Base-by-base conservation (phyloP, 768 basidiomycete genomes). In the Tricholoma sp. region DNA sequence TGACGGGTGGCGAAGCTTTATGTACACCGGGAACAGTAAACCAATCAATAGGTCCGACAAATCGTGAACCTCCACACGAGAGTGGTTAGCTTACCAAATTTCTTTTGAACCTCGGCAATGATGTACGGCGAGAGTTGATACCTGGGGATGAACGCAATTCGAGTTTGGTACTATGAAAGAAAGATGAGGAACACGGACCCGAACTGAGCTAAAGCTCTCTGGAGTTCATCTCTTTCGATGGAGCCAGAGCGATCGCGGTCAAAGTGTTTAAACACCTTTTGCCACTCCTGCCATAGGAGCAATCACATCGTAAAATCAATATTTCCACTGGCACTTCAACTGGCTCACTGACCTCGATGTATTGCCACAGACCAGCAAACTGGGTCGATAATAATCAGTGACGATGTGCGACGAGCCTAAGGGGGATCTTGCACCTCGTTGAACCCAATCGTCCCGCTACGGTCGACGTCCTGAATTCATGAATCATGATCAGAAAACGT, bases 181-280 rank as follows among this genome's bases (percentile, higher is more conserved):
- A 24, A 6, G 9, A 27, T 32, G 32, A 34, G 31, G 19, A 49
- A 32, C 22, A 66, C 74, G 46, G 34, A 85, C 75, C 91, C 92
- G 66, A 94, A 92, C 67, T 86, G 88, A 11, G 67, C 61, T 27
- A 94, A 79, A 0, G 91, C 92, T 10, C 83, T 77, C 2, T 74
- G 72, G 5, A 94, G 77, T 72, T 94, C 92, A 16, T 61, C 54
- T 7, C 75, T 76, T 56, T 93, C 89, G 70, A 94, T 93, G 31
- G 83, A 79, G 22, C 91, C 92, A 11, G 88, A 90, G 52, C 79
- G 82, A 67, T 94, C 92, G n/a, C 83, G 76, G 72, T 94, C 91
- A 62, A 92, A 92, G 71, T 89, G 87, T 46, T 76, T 79, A 77
- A 91, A 93, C 56, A 90, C 84, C 57, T 83, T 83, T 73, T 91